Percentiles rank a stretch among this genome's conserved stretches.
phyloP scores from a whole-genome alignment of 2,329 filamentous ascomycete species.

The Thielaviopsis populi region DNA sequence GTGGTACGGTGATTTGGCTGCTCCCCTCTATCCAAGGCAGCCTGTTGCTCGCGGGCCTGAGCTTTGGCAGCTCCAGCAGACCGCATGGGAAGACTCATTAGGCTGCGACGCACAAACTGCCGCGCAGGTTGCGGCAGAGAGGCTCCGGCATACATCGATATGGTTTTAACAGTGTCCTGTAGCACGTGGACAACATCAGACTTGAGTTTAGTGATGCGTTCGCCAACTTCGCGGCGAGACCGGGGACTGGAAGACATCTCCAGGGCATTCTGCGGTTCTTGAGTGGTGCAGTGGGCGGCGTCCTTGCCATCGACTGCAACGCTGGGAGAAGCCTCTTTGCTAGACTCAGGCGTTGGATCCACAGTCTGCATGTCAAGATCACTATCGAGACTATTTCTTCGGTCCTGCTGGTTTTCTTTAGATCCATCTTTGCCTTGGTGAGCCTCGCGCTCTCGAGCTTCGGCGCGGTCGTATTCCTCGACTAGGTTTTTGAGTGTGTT shows the following conservation, averaged over 20 bases:
- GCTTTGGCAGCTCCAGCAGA: constrained; percentile 53
- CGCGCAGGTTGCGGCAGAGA: constrained; percentile 80
- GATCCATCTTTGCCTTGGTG: neutral
- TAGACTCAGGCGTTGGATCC: constrained; percentile 20
- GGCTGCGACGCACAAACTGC: constrained; percentile 65
- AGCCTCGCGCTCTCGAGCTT: constrained; percentile 18
- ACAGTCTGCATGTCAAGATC: constrained; percentile 20
- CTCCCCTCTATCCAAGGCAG: constrained; percentile 13
- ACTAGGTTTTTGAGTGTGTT: constrained; percentile 58
- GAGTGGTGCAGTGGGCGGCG: neutral
- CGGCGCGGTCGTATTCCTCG: constrained; percentile 60
- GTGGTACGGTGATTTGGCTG: constrained; percentile 12
- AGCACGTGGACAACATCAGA: constrained; percentile 63
- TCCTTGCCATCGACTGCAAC: neutral
- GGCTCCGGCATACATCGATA: constrained; percentile 82
- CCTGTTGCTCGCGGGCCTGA: constrained; percentile 11
- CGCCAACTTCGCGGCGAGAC: constrained; percentile 30
- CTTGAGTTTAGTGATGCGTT: constrained; percentile 52
- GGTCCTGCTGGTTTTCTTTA: constrained; percentile 8
- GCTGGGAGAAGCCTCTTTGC: constrained; percentile 10
- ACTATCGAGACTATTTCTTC: constrained; percentile 10
- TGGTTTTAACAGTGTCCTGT: constrained; percentile 65
- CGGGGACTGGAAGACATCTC: constrained; percentile 5
- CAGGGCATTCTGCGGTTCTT: neutral
- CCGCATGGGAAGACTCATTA: constrained; percentile 70